A percentile compares a stretch with the other conserved stretches of the same genome.
Evolutionary conservation across 2,329 filamentous ascomycete species (phyloP).

Genomic region (Aspergillus aculeatus): DNA sequence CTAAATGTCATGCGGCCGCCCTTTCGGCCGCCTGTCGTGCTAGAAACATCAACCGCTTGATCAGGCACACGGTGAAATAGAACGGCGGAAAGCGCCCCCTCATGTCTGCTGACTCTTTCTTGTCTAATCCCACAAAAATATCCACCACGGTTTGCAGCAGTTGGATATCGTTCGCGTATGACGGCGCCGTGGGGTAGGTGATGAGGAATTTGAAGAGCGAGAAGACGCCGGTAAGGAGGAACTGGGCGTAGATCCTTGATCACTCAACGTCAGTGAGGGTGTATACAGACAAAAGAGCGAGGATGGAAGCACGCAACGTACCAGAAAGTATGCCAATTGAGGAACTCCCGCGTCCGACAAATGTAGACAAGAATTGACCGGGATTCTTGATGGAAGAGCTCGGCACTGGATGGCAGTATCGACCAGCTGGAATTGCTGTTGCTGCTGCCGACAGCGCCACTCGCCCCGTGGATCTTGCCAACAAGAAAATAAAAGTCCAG

Average conservation of each 20-base stretch:
- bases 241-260: slow-evolving; percentile 26
- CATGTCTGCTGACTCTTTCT: slow-evolving; percentile 6
- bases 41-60: slow-evolving; percentile 19
- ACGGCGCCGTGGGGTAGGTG: slow-evolving; percentile 12
- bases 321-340: slow-evolving; percentile 26
- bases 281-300: neutral
- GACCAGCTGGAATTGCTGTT: slow-evolving; percentile 5
- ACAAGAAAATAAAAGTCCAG: slow-evolving; percentile 28
- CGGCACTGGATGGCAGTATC: slow-evolving; percentile 22
- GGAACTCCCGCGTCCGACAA: slow-evolving; percentile 17
- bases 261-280: neutral
- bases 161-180: slow-evolving; percentile 17
- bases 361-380: slow-evolving; percentile 25
- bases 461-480: slow-evolving; percentile 25
- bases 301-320: slow-evolving; percentile 1
- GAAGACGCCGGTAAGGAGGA: slow-evolving; percentile 21
- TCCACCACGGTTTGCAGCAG: slow-evolving; percentile 17
- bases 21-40: slow-evolving; percentile 21
- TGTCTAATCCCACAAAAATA: slow-evolving; percentile 16
- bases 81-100: slow-evolving; percentile 21
- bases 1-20: neutral
- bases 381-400: slow-evolving; percentile 23
- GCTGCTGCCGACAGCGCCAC: neutral
- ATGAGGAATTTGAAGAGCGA: slow-evolving; percentile 25
- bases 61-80: slow-evolving; percentile 20